Conservation (phyloP, 129 eudicot species). For the Sambucus nigra region DNA sequence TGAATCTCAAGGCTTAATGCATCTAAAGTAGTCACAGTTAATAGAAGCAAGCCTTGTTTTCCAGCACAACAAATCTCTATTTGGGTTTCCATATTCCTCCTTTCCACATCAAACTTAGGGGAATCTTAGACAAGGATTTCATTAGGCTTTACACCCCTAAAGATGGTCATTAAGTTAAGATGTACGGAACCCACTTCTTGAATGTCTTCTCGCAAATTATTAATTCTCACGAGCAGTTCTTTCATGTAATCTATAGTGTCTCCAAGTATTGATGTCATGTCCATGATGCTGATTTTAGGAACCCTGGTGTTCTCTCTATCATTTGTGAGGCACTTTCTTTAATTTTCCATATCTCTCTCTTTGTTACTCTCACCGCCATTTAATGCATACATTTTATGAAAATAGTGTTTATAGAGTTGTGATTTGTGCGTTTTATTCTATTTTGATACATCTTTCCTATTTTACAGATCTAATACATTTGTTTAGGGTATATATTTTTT, state of each 20-base stretch:
- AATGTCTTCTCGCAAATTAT: conserved; percentile 41
- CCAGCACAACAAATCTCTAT: conserved; percentile 57
- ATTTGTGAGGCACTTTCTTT: too few species aligned
- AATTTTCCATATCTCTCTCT: too few species aligned
- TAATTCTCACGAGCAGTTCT: conserved; percentile 60
- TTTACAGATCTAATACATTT: too few species aligned
- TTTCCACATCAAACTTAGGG: conserved; percentile 91
- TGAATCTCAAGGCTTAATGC: conserved; percentile 70
- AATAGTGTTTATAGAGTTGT: too few species aligned
- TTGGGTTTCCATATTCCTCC: conserved; percentile 43
- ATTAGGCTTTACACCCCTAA: conserved; percentile 40
- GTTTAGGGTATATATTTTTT: too few species aligned
- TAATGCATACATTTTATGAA: too few species aligned
- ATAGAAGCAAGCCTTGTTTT: conserved; percentile 60
- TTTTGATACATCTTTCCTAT: too few species aligned
- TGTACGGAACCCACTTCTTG: conserved; percentile 10
- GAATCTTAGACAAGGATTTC: conserved; percentile 52
- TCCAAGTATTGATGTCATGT: conserved; percentile 83
- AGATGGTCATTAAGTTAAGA: conserved; percentile 19
- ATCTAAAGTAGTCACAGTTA: conserved; percentile 65
- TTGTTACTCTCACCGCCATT: too few species aligned
- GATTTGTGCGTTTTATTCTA: too few species aligned
- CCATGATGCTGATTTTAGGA: too few species aligned
- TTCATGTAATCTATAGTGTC: conserved; percentile 91
- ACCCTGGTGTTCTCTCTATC: too few species aligned